Evolutionary conservation across 2,329 filamentous ascomycete species (phyloP).

Genomic region (Mycocentrospora acerina): DNA sequence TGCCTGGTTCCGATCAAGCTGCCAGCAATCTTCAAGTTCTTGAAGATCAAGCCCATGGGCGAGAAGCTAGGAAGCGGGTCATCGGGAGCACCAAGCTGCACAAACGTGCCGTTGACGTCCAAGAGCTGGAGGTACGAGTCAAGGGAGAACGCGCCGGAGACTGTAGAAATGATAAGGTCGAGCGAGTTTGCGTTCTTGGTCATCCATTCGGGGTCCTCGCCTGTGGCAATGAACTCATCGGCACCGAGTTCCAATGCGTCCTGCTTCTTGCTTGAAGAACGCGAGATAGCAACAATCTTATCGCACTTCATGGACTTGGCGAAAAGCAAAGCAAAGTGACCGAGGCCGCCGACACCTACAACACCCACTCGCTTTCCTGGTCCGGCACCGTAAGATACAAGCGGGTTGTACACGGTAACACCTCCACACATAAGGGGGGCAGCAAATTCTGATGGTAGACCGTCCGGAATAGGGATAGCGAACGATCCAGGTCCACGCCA

Average conservation of each 20-base stretch:
- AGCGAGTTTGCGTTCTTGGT: constrained; percentile 55
- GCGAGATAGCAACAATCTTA: constrained; percentile 64
- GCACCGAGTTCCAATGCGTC: constrained; percentile 62
- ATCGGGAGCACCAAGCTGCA: constrained; percentile 69
- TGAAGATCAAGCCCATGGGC: constrained; percentile 54
- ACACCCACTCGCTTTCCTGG: constrained; percentile 77
- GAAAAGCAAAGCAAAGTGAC: constrained; percentile 71
- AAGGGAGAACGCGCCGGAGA: constrained; percentile 59
- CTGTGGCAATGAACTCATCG: constrained; percentile 62
- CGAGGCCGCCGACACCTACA: constrained; percentile 72
- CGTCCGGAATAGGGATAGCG: constrained; percentile 73
- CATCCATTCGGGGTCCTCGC: constrained; percentile 61
- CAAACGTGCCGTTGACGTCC: constrained; percentile 60
- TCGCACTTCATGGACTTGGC: constrained; percentile 70
- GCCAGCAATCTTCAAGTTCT: constrained; percentile 63
- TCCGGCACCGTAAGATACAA: constrained; percentile 73
- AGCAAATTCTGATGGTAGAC: constrained; percentile 59
- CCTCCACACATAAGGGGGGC: constrained; percentile 84
- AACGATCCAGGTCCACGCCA: constrained; percentile 75
- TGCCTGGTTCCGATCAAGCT: constrained; percentile 64
- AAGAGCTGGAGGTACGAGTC: constrained; percentile 63
- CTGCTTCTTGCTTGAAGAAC: constrained; percentile 61
- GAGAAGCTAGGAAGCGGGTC: constrained; percentile 53
- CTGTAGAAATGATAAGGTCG: constrained; percentile 61
- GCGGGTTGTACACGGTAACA: constrained; percentile 74